These are phyloP conservation scores for Claviceps sp. DNA, from an alignment of 2,329 filamentous ascomycete species.

Conservation along the genomic window DNA sequence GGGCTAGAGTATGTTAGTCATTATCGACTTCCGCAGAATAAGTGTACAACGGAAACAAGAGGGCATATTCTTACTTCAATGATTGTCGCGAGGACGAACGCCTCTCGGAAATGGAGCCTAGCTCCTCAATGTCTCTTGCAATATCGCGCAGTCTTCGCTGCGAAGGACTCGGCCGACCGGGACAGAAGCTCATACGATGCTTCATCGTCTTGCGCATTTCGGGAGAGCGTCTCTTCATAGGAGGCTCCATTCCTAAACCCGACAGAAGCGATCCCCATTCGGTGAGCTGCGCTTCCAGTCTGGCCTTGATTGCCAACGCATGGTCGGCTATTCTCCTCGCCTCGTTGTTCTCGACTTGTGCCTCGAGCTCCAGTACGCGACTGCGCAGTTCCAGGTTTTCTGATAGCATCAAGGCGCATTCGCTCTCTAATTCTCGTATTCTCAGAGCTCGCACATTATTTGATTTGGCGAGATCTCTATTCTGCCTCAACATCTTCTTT, in stretches of 20 bases:
- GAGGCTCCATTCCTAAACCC: constrained; percentile 48
- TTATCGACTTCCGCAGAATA: background rate
- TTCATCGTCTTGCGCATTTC: constrained; percentile 27
- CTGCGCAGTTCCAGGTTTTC: constrained; percentile 65
- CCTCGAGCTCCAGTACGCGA: constrained; percentile 56
- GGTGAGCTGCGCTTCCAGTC: constrained; percentile 57
- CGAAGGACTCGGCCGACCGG: constrained; percentile 31
- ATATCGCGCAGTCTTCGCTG: constrained; percentile 44
- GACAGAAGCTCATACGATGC: constrained; percentile 27
- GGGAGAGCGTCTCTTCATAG: constrained; percentile 33
- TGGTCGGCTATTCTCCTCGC: constrained; percentile 48
- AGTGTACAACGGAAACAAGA: constrained; percentile 3
- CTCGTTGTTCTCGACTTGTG: constrained; percentile 48
- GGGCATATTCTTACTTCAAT: constrained; percentile 40
- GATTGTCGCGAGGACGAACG: constrained; percentile 55
- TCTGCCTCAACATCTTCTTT: constrained; percentile 67
- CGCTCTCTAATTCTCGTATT: constrained; percentile 63
- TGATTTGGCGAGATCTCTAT: constrained; percentile 66
- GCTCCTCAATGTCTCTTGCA: constrained; percentile 38
- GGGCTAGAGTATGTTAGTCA: constrained; percentile 25
- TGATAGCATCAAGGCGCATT: constrained; percentile 60
- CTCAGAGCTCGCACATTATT: constrained; percentile 68
- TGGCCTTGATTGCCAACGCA: constrained; percentile 54
- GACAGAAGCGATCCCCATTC: constrained; percentile 57
- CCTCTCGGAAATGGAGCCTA: constrained; percentile 50